Evolutionary conservation across 1,284 basidiomycete species (phyloP).

Genomic region (Pyrrhoderma noxium): DNA sequence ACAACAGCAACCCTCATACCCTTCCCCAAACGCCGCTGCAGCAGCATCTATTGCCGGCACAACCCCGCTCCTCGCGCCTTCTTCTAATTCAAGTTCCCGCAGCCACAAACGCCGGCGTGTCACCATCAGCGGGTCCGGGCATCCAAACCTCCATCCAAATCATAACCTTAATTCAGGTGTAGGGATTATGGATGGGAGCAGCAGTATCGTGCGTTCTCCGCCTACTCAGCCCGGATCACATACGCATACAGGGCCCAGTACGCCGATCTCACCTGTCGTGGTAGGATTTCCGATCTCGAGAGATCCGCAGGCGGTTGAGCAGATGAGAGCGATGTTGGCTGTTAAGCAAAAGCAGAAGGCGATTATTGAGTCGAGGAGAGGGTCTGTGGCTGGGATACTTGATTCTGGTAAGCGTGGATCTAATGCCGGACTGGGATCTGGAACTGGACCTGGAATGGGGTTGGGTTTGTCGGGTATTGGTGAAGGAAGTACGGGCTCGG

Average conservation of each 20-base stretch:
- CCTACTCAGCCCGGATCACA: conserved; percentile 32
- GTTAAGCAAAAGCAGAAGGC: conserved; percentile 66
- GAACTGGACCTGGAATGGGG: neutral
- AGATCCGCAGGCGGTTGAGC: conserved; percentile 49
- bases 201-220: conserved; percentile 28
- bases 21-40: no score
- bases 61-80: conserved; percentile 28
- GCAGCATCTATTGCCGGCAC: neutral
- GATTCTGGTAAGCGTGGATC: conserved; percentile 8
- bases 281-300: conserved; percentile 52
- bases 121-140: conserved; percentile 54
- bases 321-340: conserved; percentile 52
- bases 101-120: conserved; percentile 66
- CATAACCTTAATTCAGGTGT: no score
- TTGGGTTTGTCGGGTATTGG: no score
- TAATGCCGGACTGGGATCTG: conserved; percentile 8
- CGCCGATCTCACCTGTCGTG: conserved; percentile 59
- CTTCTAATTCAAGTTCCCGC: conserved; percentile 30
- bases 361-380: conserved; percentile 59
- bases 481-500: no score
- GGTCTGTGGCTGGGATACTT: conserved; percentile 41
- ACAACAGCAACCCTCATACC: no score
- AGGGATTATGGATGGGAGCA: no score
- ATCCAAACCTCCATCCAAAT: conserved; percentile 26
- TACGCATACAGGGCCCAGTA: conserved; percentile 20